Conservation (phyloP, 1,139 yeast species). For the Chernovozyma sophiae-reginae region DNA sequence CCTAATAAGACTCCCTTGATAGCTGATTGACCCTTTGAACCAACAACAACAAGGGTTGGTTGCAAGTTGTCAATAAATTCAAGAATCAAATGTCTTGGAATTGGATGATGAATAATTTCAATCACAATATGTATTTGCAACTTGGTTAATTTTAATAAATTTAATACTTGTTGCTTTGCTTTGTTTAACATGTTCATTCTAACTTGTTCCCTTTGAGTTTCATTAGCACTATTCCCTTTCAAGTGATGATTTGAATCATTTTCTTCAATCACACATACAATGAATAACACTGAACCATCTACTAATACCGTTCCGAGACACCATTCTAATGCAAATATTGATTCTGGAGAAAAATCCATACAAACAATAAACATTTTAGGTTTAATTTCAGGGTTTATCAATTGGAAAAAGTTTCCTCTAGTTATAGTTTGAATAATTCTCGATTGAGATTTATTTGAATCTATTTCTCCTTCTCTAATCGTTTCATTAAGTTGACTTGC, state of each 20-base stretch:
- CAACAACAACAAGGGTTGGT: constrained; percentile 81
- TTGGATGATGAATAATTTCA: constrained; percentile 79
- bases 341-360: constrained; percentile 81
- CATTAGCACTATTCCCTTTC: constrained; percentile 38
- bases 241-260: constrained; percentile 47
- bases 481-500: constrained; percentile 59
- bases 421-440: constrained; percentile 66
- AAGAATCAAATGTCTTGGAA: constrained; percentile 78
- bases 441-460: constrained; percentile 51
- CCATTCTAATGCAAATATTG: constrained; percentile 85
- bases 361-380: constrained; percentile 74
- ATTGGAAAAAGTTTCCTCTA: constrained; percentile 63
- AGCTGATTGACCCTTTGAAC: constrained; percentile 74
- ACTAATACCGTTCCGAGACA: constrained; percentile 81
- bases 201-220: constrained; percentile 44
- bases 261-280: constrained; percentile 76
- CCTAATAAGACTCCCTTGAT: constrained; percentile 75
- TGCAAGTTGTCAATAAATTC: constrained; percentile 79
- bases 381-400: constrained; percentile 44
- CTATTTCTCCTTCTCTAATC: constrained; percentile 58
- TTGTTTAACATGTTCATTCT: constrained; percentile 57
- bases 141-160: constrained; percentile 63
- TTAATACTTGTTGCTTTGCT: constrained; percentile 57
- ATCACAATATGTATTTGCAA: constrained; percentile 72
- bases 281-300: constrained; percentile 78